Conservation (phyloP, 179 eudicot genomes). For the Carnegiea gigantea region DNA sequence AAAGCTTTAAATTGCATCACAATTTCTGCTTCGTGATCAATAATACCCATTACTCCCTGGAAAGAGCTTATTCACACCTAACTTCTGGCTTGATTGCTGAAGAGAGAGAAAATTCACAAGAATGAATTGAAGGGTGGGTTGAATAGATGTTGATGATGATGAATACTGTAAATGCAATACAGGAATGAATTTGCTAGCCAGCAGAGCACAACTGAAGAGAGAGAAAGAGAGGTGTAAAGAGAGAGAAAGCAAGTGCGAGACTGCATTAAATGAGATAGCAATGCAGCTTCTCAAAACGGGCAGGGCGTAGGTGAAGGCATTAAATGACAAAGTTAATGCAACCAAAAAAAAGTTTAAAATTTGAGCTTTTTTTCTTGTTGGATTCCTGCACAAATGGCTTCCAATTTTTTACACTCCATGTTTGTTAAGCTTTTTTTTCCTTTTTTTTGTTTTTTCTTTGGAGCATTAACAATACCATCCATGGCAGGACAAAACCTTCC, state of each 20-base stretch:
- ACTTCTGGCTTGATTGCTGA: constrained; percentile 20
- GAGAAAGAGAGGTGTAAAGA: constrained; percentile 12
- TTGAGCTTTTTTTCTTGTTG: constrained; percentile 30
- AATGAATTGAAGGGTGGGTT: constrained; percentile 20
- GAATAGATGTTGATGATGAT: constrained; percentile 6
- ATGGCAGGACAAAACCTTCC: constrained; percentile 26
- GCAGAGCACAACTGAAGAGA: constrained; percentile 19
- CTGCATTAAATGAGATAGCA: constrained; percentile 45
- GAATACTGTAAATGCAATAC: constrained; percentile 27
- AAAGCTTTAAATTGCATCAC: constrained; percentile 10
- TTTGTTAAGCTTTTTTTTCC: not conserved
- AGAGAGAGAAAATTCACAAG: constrained; percentile 16
- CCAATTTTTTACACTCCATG: constrained; percentile 14
- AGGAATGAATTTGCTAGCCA: constrained; percentile 26
- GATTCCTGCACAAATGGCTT: constrained; percentile 53
- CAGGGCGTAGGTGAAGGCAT: constrained; percentile 62
- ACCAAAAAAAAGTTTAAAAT: constrained; percentile 1
- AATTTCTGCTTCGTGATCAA: constrained; percentile 9
- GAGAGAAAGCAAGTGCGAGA: constrained; percentile 22
- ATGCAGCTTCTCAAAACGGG: constrained; percentile 46
- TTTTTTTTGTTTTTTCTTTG: not conserved
- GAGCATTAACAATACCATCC: not conserved
- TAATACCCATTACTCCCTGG: constrained; percentile 10
- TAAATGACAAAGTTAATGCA: constrained; percentile 69
- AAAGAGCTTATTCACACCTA: constrained; percentile 19